Percentiles rank a stretch among this genome's conserved stretches.
Evolutionary conservation across 257 asterid genomes (phyloP).

Genomic region (Solanum chaucha): DNA sequence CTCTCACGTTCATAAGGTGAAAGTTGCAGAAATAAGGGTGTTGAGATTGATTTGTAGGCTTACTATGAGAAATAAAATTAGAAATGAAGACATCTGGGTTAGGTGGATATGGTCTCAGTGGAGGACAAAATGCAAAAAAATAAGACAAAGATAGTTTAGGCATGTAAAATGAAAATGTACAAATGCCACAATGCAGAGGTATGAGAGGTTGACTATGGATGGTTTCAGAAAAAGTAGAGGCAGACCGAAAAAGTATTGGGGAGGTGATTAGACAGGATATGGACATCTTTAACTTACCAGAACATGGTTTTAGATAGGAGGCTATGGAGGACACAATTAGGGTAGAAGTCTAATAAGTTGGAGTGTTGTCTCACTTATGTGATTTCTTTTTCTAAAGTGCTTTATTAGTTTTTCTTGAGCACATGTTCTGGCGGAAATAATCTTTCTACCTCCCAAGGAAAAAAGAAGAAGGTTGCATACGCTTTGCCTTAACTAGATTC

Average conservation of each 20-base stretch:
- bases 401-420: not conserved
- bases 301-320: not conserved
- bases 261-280: not conserved
- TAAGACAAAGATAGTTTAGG: not conserved
- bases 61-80: not conserved
- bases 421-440: not conserved
- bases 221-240: not conserved
- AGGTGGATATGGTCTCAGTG: not conserved
- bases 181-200: not conserved
- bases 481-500: accelerated
- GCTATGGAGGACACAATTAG: not conserved
- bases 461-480: not conserved
- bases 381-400: not conserved
- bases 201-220: not conserved
- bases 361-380: not conserved
- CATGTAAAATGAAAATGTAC: not conserved
- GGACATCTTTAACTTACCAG: not conserved
- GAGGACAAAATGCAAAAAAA: not conserved
- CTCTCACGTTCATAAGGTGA: not conserved
- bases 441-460: not conserved
- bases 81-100: not conserved
- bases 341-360: not conserved
- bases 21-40: not conserved
- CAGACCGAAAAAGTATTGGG: not conserved
- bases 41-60: not conserved